Conservation (phyloP, 768 basidiomycete genomes). For the Leccinum boreale region DNA sequence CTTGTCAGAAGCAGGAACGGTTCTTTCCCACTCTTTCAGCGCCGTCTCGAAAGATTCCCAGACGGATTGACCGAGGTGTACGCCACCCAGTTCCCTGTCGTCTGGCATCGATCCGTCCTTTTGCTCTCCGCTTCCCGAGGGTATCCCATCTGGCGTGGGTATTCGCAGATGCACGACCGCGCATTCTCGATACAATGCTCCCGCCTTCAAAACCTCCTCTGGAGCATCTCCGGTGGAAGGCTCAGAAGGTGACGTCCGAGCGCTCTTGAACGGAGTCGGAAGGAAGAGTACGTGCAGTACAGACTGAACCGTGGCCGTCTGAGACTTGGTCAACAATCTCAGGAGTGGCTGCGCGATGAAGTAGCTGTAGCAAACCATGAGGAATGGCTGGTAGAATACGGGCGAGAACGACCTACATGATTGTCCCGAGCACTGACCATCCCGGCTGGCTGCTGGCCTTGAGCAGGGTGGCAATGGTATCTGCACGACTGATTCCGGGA, state of each 20-base stretch:
- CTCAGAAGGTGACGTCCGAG: conserved; percentile 22
- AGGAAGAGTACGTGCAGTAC: conserved; percentile 81
- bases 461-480: conserved; percentile 54
- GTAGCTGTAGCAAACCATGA: conserved; percentile 46
- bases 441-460: conserved; percentile 28
- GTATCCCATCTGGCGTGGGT: conserved; percentile 21
- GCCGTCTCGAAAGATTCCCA: conserved; percentile 76
- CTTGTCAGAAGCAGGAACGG: conserved; percentile 19
- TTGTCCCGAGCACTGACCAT: conserved; percentile 42
- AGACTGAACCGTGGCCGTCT: conserved; percentile 61
- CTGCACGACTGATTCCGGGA: conserved; percentile 71
- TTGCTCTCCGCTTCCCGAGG: conserved; percentile 26
- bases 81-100: conserved; percentile 71
- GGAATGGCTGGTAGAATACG: background rate
- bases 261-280: conserved; percentile 71
- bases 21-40: conserved; percentile 64
- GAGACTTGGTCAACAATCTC: conserved; percentile 66
- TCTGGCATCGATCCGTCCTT: conserved; percentile 43
- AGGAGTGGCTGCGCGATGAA: conserved; percentile 63
- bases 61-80: conserved; percentile 59
- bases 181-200: conserved; percentile 75
- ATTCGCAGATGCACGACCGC: conserved; percentile 54
- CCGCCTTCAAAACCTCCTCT: conserved; percentile 72
- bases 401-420: conserved; percentile 42
- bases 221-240: conserved; percentile 22